Base-by-base conservation (phyloP, 768 basidiomycete genomes). In the Chalciporus chontae region DNA sequence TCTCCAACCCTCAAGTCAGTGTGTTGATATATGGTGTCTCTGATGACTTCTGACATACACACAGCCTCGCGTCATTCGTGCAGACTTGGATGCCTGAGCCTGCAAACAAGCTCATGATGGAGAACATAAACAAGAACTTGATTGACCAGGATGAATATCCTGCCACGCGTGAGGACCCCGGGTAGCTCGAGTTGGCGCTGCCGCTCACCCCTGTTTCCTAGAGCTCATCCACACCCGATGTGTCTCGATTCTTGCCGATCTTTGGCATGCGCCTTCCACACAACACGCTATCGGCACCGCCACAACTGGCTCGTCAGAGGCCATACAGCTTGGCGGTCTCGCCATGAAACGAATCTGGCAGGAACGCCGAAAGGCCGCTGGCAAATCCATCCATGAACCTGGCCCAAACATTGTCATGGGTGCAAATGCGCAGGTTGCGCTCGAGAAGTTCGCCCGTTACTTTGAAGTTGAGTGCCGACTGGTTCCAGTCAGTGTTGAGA, bases 301-400 rank as follows among this genome's bases (percentile, higher is more conserved):
- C 5, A 86, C 85, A 5, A 85, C 84, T 1, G 85, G 85, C 8
- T 80, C 78, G 5, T 83, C 79, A 4, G 84, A 87, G 65, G 84
- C 85, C 4, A 85, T 86, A 61, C 81, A 83, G 64, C 81, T 87
- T 14, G 84, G 83, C 8, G 85, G 84, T 34, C 71, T 87, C 13
- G 84, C 84, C 31, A 77, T 87, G 76, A 87, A 87, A 70, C 78
- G 80, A 57, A 64, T 76, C 48, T 87, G 84, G 84, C 85, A 87
- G 60, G 79, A 75, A 55, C 78, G 74, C 63, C 79, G 81, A 68
- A 84, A 83, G 65, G 77, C 76, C 3, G 75, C 72, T 0, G 85
- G 85, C 14, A 85, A 85, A 58, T 77, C 77, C 40, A 81, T 82
- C 44, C 76, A 84, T 55, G 78, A 84, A 47, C 83, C 83, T 5